phyloP scores from a whole-genome alignment of 208 protist species.

The Acanthamoeba quina region DNA sequence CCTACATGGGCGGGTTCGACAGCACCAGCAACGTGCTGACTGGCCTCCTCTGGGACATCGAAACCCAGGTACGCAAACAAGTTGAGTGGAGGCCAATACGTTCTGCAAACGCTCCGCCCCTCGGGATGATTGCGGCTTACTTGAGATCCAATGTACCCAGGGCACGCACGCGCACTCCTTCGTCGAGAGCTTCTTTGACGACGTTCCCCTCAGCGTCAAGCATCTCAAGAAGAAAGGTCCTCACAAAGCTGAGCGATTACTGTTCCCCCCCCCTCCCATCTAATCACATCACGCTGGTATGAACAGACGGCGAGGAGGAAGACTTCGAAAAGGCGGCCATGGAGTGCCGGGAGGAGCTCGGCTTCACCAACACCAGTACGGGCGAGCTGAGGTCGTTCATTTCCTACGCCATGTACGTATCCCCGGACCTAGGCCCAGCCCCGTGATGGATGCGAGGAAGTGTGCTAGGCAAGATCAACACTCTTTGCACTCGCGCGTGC shows the following conservation, averaged over 20 bases:
- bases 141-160: neutral
- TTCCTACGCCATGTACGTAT: slow-evolving; percentile 44
- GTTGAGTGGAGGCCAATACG: neutral
- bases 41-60: slow-evolving; percentile 85
- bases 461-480: neutral
- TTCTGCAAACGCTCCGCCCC: neutral
- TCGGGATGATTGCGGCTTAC: neutral
- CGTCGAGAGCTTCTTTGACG: slow-evolving; percentile 55
- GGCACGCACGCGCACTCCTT: slow-evolving; percentile 61
- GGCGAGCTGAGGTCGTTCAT: slow-evolving; percentile 50
- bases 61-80: neutral
- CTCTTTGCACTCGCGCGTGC: neutral
- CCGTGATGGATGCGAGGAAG: too few relatives aligned
- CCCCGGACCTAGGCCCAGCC: too few relatives aligned
- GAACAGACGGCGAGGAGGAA: neutral
- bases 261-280: neutral
- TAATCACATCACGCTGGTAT: neutral
- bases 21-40: slow-evolving; percentile 93
- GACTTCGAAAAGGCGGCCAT: slow-evolving; percentile 45
- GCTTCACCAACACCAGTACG: slow-evolving; percentile 60
- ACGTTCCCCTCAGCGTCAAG: neutral
- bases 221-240: slow-evolving; percentile 7
- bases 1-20: slow-evolving; percentile 93
- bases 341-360: slow-evolving; percentile 49
- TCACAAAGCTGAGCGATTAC: too few relatives aligned